Conservation (phyloP, 176 grass and related monocot species). For the Themeda triandra region DNA sequence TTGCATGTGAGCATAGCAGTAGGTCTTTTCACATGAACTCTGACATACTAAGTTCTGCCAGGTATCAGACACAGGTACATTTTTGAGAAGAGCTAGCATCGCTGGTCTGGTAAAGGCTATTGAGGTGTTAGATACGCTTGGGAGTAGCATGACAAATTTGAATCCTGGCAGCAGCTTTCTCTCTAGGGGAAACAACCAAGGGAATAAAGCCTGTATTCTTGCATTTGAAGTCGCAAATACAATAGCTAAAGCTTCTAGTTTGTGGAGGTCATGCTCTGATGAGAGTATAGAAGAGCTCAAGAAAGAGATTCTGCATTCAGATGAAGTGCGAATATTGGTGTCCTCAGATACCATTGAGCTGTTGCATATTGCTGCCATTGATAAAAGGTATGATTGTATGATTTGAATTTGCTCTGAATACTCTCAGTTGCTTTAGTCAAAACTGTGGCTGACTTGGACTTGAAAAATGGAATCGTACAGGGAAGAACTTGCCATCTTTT, state of each 20-base stretch:
- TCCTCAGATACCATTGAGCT: conserved; percentile 62
- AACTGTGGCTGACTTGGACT: not conserved
- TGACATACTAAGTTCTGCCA: conserved; percentile 52
- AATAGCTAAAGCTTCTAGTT: conserved; percentile 70
- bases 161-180: conserved; percentile 83
- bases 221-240: conserved; percentile 98
- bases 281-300: conserved; percentile 73
- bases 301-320: conserved; percentile 76
- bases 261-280: conserved; percentile 82
- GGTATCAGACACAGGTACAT: conserved; percentile 75
- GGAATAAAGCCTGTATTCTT: conserved; percentile 72
- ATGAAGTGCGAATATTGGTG: conserved; percentile 69
- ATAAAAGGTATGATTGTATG: conserved; percentile 71
- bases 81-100: conserved; percentile 73
- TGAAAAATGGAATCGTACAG: conserved; percentile 53
- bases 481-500: conserved; percentile 81
- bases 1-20: not conserved
- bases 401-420: not conserved
- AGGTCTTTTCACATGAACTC: conserved; percentile 29
- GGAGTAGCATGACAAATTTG: conserved; percentile 83
- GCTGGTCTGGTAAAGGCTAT: conserved; percentile 83
- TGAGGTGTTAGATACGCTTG: conserved; percentile 81
- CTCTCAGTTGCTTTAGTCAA: not conserved
- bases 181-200: conserved; percentile 49
- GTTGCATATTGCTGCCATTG: conserved; percentile 67